Percentiles rank a stretch among this genome's conserved stretches.
These are phyloP conservation scores for Claviceps africana DNA, from an alignment of 2,329 filamentous ascomycete genomes.

Conservation along the genomic window DNA sequence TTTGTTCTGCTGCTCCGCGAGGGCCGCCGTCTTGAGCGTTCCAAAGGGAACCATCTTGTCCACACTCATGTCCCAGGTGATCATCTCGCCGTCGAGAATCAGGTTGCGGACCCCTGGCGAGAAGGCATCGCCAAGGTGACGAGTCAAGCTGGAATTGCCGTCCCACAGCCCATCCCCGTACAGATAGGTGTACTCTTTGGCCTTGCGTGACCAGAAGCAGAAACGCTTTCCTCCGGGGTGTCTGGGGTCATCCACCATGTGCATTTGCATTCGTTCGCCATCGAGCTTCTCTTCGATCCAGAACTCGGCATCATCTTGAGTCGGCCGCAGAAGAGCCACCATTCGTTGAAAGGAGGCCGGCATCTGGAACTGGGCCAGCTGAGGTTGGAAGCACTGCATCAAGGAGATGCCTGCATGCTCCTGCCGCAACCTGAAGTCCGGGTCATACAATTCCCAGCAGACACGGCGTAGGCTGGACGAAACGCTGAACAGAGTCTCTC, in stretches of 20 bases:
- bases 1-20: slow-evolving; percentile 55
- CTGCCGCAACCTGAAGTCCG: slow-evolving; percentile 54
- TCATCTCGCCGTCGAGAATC: slow-evolving; percentile 96
- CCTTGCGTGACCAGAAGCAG: slow-evolving; percentile 87
- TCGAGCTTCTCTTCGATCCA: slow-evolving; percentile 99
- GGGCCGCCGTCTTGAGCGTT: slow-evolving; percentile 79
- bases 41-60: slow-evolving; percentile 84
- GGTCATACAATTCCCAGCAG: slow-evolving; percentile 84
- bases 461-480: slow-evolving; percentile 81
- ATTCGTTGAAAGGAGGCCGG: slow-evolving; percentile 64
- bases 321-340: slow-evolving; percentile 51
- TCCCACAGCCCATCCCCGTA: slow-evolving; percentile 71
- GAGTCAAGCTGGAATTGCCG: slow-evolving; percentile 61
- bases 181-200: slow-evolving; percentile 89
- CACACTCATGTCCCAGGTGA: slow-evolving; percentile 83
- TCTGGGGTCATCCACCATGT: slow-evolving; percentile 62
- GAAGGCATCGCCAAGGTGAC: slow-evolving; percentile 68
- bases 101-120: slow-evolving; percentile 63
- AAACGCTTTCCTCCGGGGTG: slow-evolving; percentile 60
- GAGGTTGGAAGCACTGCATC: slow-evolving; percentile 94
- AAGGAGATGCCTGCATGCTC: slow-evolving; percentile 62
- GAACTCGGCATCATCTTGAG: slow-evolving; percentile 60
- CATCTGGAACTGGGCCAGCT: slow-evolving; percentile 85
- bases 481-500: slow-evolving; percentile 68
- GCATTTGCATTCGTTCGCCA: slow-evolving; percentile 92